phyloP scores from a whole-genome alignment of 2,329 filamentous ascomycete genomes.

The Dactylellina parvicollis region DNA sequence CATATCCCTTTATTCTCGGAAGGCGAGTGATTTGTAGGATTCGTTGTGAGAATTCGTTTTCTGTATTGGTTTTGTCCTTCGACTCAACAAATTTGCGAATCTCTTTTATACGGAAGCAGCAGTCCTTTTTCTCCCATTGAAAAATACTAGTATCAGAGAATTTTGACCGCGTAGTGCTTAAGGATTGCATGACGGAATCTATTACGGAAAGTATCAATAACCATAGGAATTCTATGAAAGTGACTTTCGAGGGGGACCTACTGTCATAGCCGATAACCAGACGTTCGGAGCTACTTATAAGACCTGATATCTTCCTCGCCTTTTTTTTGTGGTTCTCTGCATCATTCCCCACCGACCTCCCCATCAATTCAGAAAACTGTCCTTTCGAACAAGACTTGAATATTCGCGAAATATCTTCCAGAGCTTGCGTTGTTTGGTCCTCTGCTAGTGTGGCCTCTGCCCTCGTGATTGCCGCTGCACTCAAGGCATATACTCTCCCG shows the following conservation, averaged over 20 bases:
- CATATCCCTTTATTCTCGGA: background rate
- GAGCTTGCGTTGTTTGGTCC: background rate
- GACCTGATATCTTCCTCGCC: background rate
- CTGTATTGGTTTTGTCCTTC: background rate
- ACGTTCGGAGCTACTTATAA: too few relatives aligned
- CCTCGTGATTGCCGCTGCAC: background rate
- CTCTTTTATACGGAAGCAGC: background rate
- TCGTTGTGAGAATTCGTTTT: background rate
- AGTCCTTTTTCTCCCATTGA: background rate
- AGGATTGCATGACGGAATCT: background rate
- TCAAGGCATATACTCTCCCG: conserved; percentile 7
- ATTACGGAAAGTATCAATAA: background rate
- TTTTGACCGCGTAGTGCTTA: background rate
- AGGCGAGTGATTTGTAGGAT: too few relatives aligned
- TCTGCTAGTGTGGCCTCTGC: background rate
- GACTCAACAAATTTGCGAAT: background rate
- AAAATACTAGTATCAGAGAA: background rate
- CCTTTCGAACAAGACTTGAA: background rate
- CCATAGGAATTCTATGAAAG: too few relatives aligned
- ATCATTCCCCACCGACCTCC: background rate
- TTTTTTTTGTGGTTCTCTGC: background rate
- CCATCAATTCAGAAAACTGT: background rate
- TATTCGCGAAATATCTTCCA: background rate
- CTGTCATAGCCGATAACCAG: too few relatives aligned
- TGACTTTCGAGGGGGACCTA: too few relatives aligned